Evolutionary conservation across 805 yeast genomes (phyloP).

Genomic region (Pichia thaimueangensis): DNA sequence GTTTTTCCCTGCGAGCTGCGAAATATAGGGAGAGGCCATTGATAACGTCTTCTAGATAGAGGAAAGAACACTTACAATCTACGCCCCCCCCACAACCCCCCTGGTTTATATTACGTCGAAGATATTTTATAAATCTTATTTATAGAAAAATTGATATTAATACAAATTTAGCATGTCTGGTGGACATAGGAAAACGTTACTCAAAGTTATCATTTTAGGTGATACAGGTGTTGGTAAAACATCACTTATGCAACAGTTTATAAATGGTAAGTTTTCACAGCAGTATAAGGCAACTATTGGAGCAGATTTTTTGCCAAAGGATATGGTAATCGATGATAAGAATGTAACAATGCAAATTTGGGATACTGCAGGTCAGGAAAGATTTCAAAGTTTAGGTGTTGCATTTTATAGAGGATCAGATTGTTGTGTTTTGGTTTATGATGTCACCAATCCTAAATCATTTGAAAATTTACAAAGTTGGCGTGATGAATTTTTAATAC

Average conservation of each 20-base stretch:
- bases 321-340: constrained; percentile 77
- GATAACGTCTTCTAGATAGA: too few relatives aligned
- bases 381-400: constrained; percentile 93
- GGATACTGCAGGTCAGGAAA: constrained; percentile 99
- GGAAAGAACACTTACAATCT: too few relatives aligned
- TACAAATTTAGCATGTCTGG: not conserved
- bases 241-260: constrained; percentile 94
- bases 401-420: constrained; percentile 98
- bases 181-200: constrained; percentile 63
- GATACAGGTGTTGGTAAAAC: constrained; percentile 98
- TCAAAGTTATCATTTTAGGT: constrained; percentile 87
- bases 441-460: constrained; percentile 90
- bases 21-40: too few relatives aligned
- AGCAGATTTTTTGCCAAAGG: constrained; percentile 93
- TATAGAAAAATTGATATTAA: too few relatives aligned
- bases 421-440: constrained; percentile 93
- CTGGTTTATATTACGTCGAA: too few relatives aligned
- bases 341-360: constrained; percentile 81
- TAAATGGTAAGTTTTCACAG: constrained; percentile 86
- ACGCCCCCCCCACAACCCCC: too few relatives aligned
- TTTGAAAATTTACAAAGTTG: constrained; percentile 84
- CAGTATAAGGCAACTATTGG: constrained; percentile 98
- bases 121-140: too few relatives aligned
- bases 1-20: too few relatives aligned
- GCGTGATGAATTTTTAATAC: constrained; percentile 93